Conservation (phyloP, 2,329 filamentous ascomycete genomes). For the Neofusicoccum cordaticola region DNA sequence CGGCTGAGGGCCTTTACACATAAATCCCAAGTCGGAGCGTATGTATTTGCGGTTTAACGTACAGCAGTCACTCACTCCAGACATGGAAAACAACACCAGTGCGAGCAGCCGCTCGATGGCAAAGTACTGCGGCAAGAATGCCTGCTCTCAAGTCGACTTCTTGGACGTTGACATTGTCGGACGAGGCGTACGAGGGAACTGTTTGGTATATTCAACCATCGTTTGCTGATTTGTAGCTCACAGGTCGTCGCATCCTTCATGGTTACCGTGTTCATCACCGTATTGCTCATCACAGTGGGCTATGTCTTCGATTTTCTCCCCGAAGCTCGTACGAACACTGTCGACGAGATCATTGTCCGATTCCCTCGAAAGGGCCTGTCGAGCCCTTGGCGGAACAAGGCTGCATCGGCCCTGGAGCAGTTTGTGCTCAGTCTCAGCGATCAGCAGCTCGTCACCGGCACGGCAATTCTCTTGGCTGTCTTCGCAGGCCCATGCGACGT, state of each 20-base stretch:
- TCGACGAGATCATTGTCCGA: not conserved
- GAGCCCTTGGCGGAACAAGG: not conserved
- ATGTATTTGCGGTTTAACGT: too few relatives aligned
- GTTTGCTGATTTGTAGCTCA: not conserved
- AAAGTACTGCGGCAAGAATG: not conserved
- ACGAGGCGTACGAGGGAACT: not conserved
- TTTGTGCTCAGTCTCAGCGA: conserved; percentile 29
- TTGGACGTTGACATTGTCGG: not conserved
- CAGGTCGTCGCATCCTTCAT: not conserved
- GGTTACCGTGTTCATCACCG: not conserved
- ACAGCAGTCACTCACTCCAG: not conserved
- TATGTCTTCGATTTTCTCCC: not conserved
- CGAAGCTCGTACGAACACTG: not conserved
- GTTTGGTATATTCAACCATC: not conserved
- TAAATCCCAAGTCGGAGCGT: not conserved
- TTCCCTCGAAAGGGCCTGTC: too few relatives aligned
- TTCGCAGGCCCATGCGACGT: conserved; percentile 25
- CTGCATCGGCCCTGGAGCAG: conserved; percentile 21
- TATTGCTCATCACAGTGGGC: not conserved
- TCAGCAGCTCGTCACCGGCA: conserved; percentile 25
- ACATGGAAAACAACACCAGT: not conserved
- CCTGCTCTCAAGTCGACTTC: not conserved
- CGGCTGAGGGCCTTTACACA: not conserved
- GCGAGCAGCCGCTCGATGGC: not conserved
- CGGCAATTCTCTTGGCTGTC: conserved; percentile 24